These are phyloP conservation scores for Citrus medica DNA, from an alignment of 345 rosid genomes.

Conservation along the genomic window DNA sequence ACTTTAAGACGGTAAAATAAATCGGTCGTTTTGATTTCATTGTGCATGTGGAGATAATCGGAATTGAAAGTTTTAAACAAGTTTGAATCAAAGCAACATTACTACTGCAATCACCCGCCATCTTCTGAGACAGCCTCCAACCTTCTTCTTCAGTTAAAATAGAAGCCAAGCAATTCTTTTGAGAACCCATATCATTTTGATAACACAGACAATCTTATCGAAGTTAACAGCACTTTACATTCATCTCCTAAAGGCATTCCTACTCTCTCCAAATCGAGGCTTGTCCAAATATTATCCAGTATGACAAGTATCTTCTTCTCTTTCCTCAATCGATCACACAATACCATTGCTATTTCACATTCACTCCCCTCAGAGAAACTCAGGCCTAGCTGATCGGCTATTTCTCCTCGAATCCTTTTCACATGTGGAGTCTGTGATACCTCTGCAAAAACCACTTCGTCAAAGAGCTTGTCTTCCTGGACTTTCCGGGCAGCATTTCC, in stretches of 20 bases:
- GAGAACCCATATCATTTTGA: slow-evolving; percentile 6
- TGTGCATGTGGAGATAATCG: too few relatives aligned
- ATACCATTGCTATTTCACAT: background rate
- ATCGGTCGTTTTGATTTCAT: too few relatives aligned
- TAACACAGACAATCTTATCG: background rate
- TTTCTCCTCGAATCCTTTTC: slow-evolving; percentile 16
- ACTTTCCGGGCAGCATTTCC: background rate
- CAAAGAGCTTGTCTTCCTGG: background rate
- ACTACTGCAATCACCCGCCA: slow-evolving; percentile 1
- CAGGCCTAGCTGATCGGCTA: slow-evolving; percentile 10
- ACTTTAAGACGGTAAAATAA: too few relatives aligned
- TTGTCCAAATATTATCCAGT: slow-evolving; percentile 30
- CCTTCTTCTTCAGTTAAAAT: slow-evolving; percentile 3
- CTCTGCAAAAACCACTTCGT: slow-evolving; percentile 5
- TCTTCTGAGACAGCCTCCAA: slow-evolving; percentile 18
- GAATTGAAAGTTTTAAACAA: too few relatives aligned
- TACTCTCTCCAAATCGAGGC: slow-evolving; percentile 9
- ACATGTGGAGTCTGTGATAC: slow-evolving; percentile 8
- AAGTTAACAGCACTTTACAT: slow-evolving; percentile 26
- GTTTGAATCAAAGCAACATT: too few relatives aligned
- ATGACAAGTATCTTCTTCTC: slow-evolving; percentile 18
- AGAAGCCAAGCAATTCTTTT: background rate
- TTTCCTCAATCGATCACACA: slow-evolving; percentile 12
- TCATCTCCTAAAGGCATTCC: slow-evolving; percentile 28
- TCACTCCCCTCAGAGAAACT: background rate